phyloP scores from a whole-genome alignment of 805 yeast species.

The Priceomyces medius region DNA sequence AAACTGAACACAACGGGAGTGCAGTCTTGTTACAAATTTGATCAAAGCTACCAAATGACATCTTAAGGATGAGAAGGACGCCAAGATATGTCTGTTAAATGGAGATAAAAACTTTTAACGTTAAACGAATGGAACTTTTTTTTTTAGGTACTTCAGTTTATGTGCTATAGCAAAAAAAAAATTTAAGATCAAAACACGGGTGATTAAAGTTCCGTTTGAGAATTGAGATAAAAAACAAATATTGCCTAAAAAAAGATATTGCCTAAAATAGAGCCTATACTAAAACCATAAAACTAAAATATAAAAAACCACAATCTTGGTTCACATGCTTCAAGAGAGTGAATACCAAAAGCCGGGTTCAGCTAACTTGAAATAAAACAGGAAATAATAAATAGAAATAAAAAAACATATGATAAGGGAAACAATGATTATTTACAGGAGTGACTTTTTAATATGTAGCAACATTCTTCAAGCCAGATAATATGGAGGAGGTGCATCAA shows the following conservation, averaged over 20 bases:
- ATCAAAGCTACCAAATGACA: slow-evolving; percentile 69
- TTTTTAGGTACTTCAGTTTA: background rate
- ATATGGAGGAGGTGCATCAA: slow-evolving; percentile 25
- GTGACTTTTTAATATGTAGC: too few relatives aligned
- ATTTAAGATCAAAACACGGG: background rate
- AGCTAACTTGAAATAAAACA: too few relatives aligned
- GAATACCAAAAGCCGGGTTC: too few relatives aligned
- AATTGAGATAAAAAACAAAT: background rate
- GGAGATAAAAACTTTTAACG: background rate
- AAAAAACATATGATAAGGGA: too few relatives aligned
- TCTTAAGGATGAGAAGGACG: slow-evolving; percentile 15
- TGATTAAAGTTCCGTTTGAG: background rate
- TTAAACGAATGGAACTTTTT: background rate
- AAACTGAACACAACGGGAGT: slow-evolving; percentile 76
- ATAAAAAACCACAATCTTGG: too few relatives aligned
- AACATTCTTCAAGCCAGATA: slow-evolving; percentile 17
- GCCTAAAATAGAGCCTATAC: background rate
- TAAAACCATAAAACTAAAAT: background rate
- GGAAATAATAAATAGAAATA: too few relatives aligned
- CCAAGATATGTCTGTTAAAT: background rate
- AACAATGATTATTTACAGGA: too few relatives aligned
- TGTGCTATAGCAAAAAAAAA: background rate
- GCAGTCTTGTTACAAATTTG: slow-evolving; percentile 65
- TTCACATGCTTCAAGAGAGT: too few relatives aligned
- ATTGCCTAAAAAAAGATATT: background rate